A percentile compares a stretch with the other conserved stretches of the same genome.
These are phyloP conservation scores for Debaryomycetaceae sp. DNA, from an alignment of 1,139 yeast species.

Conservation along the genomic window DNA sequence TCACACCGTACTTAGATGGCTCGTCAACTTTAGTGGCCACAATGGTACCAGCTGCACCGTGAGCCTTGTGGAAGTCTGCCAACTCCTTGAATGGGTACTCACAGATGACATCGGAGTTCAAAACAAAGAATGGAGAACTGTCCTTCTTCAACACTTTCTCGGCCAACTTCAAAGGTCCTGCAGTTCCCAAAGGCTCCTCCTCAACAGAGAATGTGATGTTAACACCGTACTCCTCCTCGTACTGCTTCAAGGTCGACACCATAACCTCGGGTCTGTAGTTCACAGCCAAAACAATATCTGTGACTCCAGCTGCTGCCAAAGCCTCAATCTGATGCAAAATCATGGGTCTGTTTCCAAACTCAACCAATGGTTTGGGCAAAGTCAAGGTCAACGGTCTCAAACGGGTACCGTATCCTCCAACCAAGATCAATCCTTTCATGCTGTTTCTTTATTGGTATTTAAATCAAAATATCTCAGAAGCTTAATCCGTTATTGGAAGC, in stretches of 20 bases:
- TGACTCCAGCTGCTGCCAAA: constrained; percentile 96
- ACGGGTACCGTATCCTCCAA: constrained; percentile 99
- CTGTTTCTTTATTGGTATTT: constrained; percentile 7
- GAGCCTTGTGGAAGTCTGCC: constrained; percentile 88
- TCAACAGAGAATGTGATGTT: constrained; percentile 96
- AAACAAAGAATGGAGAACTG: constrained; percentile 92
- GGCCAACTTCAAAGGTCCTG: constrained; percentile 98
- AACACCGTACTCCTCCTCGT: constrained; percentile 94
- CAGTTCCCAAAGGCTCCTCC: constrained; percentile 98
- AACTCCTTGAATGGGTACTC: constrained; percentile 96
- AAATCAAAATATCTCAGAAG: background rate
- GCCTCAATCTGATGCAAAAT: constrained; percentile 97
- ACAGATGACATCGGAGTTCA: constrained; percentile 97
- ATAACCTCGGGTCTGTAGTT: constrained; percentile 99
- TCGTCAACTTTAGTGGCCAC: constrained; percentile 99
- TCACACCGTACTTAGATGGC: constrained; percentile 99
- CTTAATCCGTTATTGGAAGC: background rate
- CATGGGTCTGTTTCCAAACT: constrained; percentile 98
- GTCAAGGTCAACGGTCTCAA: constrained; percentile 98
- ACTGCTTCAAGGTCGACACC: constrained; percentile 92
- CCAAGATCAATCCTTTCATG: constrained; percentile 98
- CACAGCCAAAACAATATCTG: constrained; percentile 97
- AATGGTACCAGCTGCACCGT: constrained; percentile 97
- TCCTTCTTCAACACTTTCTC: constrained; percentile 92
- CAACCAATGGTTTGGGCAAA: constrained; percentile 97